phyloP scores from a whole-genome alignment of 495 filamentous ascomycete species.

The Podospora conica region DNA sequence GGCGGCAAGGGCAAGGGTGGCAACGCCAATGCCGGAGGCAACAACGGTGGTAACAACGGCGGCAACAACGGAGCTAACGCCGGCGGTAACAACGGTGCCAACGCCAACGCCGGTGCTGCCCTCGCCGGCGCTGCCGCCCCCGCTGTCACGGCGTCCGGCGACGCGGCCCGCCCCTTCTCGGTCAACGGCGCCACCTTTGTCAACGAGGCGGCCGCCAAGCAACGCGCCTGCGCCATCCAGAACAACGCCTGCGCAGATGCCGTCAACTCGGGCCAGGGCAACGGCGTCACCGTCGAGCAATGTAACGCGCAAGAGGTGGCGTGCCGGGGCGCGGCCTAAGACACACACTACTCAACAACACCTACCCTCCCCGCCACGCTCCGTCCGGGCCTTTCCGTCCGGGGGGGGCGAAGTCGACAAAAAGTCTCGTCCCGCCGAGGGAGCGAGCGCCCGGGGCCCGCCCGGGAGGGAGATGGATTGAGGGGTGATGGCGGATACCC shows the following conservation, averaged over 20 bases:
- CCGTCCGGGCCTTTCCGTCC: neutral
- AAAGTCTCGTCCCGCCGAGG: neutral
- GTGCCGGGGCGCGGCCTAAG: constrained; percentile 22
- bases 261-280: constrained; percentile 32
- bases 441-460: neutral
- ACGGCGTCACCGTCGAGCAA: constrained; percentile 31
- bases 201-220: constrained; percentile 34
- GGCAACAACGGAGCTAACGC: constrained; percentile 2
- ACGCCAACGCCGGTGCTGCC: constrained; percentile 13
- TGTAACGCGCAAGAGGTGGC: constrained; percentile 40
- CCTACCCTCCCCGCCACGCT: constrained; percentile 3
- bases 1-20: neutral
- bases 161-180: constrained; percentile 40
- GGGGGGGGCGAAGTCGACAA: neutral
- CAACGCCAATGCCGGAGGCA: constrained; percentile 11
- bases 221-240: constrained; percentile 42
- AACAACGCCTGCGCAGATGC: constrained; percentile 47
- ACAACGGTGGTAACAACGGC: neutral
- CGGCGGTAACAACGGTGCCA: neutral
- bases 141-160: constrained; percentile 33
- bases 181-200: constrained; percentile 49
- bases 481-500: constrained; percentile 8
- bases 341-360: neutral
- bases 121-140: constrained; percentile 33
- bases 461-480: neutral